These are phyloP conservation scores for Erodium maritimum DNA, from an alignment of 345 rosid genomes.

Conservation along the genomic window DNA sequence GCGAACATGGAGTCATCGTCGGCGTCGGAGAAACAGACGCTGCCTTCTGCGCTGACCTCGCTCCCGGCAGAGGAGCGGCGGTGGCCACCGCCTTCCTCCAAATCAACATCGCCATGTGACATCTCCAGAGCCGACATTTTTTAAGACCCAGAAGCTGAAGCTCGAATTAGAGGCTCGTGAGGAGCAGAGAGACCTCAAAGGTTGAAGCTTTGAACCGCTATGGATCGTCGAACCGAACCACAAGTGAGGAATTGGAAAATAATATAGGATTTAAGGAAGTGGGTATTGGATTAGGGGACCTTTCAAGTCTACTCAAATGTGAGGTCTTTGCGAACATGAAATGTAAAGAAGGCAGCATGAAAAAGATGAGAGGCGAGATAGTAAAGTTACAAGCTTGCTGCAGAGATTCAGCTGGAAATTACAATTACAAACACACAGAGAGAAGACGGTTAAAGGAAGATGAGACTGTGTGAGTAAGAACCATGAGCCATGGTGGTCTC, in stretches of 20 bases:
- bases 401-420: too few species aligned
- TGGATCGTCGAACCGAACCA: too few species aligned
- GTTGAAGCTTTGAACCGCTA: too few species aligned
- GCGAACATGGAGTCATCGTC: conserved; percentile 77
- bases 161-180: conserved; percentile 1
- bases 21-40: conserved; percentile 64
- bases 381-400: not conserved
- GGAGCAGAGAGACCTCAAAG: too few species aligned
- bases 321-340: too few species aligned
- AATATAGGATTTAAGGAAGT: conserved; percentile 20
- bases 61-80: conserved; percentile 20
- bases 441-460: too few species aligned
- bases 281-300: conserved; percentile 27
- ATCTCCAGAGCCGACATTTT: conserved; percentile 19
- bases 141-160: conserved; percentile 4
- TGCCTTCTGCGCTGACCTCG: conserved; percentile 5
- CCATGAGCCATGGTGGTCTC: not conserved
- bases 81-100: conserved; percentile 47
- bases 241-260: not conserved
- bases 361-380: not conserved
- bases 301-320: too few species aligned
- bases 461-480: too few species aligned
- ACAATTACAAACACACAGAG: too few species aligned
- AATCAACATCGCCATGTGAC: conserved; percentile 49
- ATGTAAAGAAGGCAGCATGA: conserved; percentile 11